A percentile compares a stretch with the other conserved stretches of the same genome.
phyloP scores from a whole-genome alignment of 306 rosid genomes.

The Rosa multiflora region DNA sequence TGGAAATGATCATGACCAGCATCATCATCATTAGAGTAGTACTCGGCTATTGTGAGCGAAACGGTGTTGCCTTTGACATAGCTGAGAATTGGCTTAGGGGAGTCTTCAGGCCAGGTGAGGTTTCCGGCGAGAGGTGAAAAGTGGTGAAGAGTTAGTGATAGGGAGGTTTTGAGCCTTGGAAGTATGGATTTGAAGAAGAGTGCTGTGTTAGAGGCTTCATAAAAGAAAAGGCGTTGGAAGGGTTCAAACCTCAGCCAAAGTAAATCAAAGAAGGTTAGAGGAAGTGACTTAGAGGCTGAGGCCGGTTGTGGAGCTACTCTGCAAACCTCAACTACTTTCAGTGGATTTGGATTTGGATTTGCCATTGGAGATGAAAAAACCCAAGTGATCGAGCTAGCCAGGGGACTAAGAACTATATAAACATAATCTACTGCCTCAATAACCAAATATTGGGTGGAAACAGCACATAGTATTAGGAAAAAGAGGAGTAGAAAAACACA shows the following conservation, averaged over 20 bases:
- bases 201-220: constrained; percentile 4
- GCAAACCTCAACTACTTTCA: constrained; percentile 3
- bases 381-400: background rate
- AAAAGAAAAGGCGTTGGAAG: constrained; percentile 39
- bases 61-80: constrained; percentile 31
- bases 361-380: background rate
- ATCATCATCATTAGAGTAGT: background rate
- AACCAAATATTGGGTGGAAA: too few species aligned
- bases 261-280: constrained; percentile 41
- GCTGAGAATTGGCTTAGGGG: constrained; percentile 30
- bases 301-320: background rate
- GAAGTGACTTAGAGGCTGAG: constrained; percentile 1
- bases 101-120: constrained; percentile 38
- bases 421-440: too few species aligned
- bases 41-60: constrained; percentile 25
- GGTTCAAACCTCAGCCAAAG: constrained; percentile 36
- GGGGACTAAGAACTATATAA: background rate
- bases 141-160: constrained; percentile 49
- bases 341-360: background rate
- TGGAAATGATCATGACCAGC: background rate
- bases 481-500: too few species aligned
- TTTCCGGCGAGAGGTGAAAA: constrained; percentile 45
- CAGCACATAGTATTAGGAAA: too few species aligned
- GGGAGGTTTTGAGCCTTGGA: constrained; percentile 36
- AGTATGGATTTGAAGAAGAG: too few species aligned